Evolutionary conservation across 331 rosid species (phyloP), one percentile per base, ranked within the genome.

Genomic region (Spiraea crenata): DNA sequence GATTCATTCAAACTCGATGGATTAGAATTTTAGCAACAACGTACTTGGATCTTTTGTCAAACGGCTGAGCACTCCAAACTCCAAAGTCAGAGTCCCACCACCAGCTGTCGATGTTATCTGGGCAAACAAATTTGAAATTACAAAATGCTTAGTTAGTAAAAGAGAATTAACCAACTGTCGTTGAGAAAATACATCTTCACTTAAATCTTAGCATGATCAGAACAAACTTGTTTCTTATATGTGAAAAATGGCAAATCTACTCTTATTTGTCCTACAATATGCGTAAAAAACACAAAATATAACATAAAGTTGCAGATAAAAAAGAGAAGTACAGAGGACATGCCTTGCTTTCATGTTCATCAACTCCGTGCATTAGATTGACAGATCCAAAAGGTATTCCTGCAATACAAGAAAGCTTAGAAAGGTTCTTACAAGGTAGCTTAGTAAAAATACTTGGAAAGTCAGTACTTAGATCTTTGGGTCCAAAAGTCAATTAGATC

Each of bases 81-180:
- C 99, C 85, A 93, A 89, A 76, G 96, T 93, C 82, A 93, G 80
- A 70, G 99, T 93, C 69, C 99, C 99, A 63, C 99, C 99, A 76
- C 99, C 97, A n/a, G 99, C 99, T 49, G 99, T 93, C 69, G 99
- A 93, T 61, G 99, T 93, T 80, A 93, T 87, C 99, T 93, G 85
- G 56, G 71, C 72, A 81, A 56, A 58, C 44, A 54, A 34, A 54
- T 7, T 38, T 39, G 13, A 35, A 55, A 14, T 61, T 61, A 51
- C 41, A 73, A 16, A 67, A 50, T 0, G 45, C 65, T 57, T 42
- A n/a, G 40, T 50, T 35, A 65, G 31, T 25, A 46, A 60, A 57
- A 17, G 46, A 52, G 3, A 69, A 71, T 52, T 39, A 37, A 52
- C 49, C 49, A 45, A 63, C 59, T 34, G 17, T 34, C 42, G 49